phyloP scores from a whole-genome alignment of 2,329 filamentous ascomycete species.

The Botrytis medusae region DNA sequence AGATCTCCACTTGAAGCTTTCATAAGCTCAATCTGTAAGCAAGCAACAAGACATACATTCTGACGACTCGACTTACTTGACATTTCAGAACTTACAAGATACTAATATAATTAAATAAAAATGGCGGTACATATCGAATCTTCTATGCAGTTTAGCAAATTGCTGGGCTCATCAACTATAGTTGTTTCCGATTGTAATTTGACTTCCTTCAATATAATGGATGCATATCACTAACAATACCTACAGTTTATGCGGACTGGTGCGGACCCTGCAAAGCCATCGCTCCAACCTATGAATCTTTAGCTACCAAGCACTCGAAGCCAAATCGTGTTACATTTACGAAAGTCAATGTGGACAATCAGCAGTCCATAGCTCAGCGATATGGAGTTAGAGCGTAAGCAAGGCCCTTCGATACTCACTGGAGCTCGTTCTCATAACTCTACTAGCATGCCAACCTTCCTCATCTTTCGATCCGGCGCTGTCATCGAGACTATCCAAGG shows the following conservation, averaged over 20 bases:
- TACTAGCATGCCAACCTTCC: constrained; percentile 81
- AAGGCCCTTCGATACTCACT: constrained; percentile 9
- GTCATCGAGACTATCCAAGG: constrained; percentile 77
- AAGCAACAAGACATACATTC: background rate
- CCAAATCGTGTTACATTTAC: constrained; percentile 83
- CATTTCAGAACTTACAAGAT: background rate
- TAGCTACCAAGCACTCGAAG: constrained; percentile 76
- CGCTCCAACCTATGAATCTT: constrained; percentile 81
- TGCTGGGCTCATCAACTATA: constrained; percentile 71
- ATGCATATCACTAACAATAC: constrained; percentile 20
- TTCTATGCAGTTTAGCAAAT: constrained; percentile 66
- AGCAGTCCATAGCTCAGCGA: constrained; percentile 71
- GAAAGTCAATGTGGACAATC: constrained; percentile 87
- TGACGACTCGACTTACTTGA: background rate
- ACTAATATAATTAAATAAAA: background rate
- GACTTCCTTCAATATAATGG: constrained; percentile 37
- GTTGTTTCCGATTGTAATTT: constrained; percentile 86
- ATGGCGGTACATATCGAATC: constrained; percentile 58
- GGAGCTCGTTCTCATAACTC: constrained; percentile 21
- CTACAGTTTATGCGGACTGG: constrained; percentile 87
- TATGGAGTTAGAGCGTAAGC: constrained; percentile 75
- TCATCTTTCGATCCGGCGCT: constrained; percentile 77
- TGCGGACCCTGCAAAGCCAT: constrained; percentile 93
- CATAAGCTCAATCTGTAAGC: background rate
- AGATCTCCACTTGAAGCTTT: constrained; percentile 16